Base-by-base conservation (phyloP, 148 eudicot species). In the Chenopodium suecicum region DNA sequence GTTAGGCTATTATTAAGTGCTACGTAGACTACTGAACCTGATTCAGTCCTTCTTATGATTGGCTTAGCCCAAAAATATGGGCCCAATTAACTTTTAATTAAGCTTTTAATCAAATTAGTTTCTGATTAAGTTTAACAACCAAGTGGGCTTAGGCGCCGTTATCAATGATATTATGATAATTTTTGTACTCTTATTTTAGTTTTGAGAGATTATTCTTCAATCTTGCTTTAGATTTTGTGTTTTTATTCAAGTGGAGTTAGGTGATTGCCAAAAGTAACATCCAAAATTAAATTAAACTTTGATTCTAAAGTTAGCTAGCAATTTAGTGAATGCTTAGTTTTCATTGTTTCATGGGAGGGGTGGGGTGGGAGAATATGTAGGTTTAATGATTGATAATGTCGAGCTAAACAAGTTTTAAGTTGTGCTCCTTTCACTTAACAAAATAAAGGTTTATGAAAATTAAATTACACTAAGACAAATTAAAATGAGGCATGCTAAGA, bases 111-210 rank as follows among this genome's bases (percentile, higher is more conserved):
- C 14, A 14, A 14, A 52, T 14, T 50, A 27, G 3, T 6, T 27
- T 48, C 44, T 66, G 47, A 60, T 52, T 48, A 47, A 56, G 44
- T 8, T 48, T 29, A 69, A 69, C 22, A 78, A 34, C 22, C 44
- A 29, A 69, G 74, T 78, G 74, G 34, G 74, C 1, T 54, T 79
- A 69, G 81, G 81, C 62, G 81, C 81, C 68, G 52, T 12, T 31
- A 54, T 54, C 4, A 11, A 79, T 68, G 68, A 37, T 56, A 70
- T 52, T 14, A 14, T 52, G 56, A 52, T 52, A 12, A 52, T 10
- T 1, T 52, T 52, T 10, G 16, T 52, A 52, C 56, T 52, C 56
- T 2, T 52, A 52, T 14, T 52, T 52, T 56, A 56, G 62, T 56
- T 17, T 17, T 2, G 22, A 56, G 22, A 56, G 22, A 56, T 56